phyloP scores from a whole-genome alignment of 2,329 filamentous ascomycete species.

The Apiospora aurea region DNA sequence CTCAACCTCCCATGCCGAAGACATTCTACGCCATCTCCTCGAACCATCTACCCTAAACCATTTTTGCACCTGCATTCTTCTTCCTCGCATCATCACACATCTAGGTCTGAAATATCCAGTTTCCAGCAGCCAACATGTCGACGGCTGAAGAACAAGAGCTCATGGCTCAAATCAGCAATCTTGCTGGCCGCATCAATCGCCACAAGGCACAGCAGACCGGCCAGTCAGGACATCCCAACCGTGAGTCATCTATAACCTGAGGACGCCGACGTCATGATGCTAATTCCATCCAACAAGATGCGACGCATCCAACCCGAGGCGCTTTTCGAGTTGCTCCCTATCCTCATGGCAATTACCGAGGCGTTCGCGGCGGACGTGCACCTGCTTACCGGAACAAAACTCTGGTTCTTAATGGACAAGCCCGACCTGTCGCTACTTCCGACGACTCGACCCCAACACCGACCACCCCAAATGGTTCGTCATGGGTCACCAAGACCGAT shows the following conservation, averaged over 20 bases:
- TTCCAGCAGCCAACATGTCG: constrained; percentile 33
- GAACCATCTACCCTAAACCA: not conserved
- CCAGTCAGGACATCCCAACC: constrained; percentile 27
- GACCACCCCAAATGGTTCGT: constrained; percentile 45
- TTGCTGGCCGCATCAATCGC: constrained; percentile 76
- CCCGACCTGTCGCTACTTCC: constrained; percentile 29
- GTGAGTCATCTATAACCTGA: not conserved
- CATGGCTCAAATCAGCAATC: constrained; percentile 59
- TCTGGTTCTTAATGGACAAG: constrained; percentile 41
- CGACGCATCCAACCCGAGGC: constrained; percentile 32
- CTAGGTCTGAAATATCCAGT: constrained; percentile 13
- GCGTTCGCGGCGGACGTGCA: constrained; percentile 35
- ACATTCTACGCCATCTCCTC: constrained; percentile 2
- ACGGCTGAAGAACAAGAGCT: constrained; percentile 57
- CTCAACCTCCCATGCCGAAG: not conserved
- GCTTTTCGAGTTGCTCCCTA: constrained; percentile 40
- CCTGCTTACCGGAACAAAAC: constrained; percentile 43
- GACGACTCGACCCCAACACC: constrained; percentile 38
- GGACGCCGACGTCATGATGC: not conserved
- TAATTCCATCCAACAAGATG: constrained; percentile 27
- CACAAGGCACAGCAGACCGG: constrained; percentile 71
- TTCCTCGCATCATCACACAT: not conserved
- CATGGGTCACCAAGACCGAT: constrained; percentile 77
- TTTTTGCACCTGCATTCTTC: constrained; percentile 14
- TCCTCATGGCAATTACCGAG: constrained; percentile 36